phyloP scores from a whole-genome alignment of 345 rosid species.

The Geranium brycei region DNA sequence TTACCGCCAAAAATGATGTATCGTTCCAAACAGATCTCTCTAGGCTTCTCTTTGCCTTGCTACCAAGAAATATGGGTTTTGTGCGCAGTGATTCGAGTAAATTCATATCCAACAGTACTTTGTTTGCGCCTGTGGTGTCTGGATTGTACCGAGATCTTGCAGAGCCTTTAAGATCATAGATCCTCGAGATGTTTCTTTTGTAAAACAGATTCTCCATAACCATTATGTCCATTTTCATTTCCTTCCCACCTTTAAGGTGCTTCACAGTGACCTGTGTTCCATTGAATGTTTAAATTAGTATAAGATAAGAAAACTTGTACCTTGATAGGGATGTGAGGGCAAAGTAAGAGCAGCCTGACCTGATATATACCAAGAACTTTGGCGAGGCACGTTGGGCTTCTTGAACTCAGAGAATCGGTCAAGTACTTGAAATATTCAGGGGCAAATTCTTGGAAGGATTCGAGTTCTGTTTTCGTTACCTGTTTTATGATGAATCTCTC shows the following conservation, averaged over 20 bases:
- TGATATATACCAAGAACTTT: constrained; percentile 95
- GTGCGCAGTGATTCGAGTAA: constrained; percentile 65
- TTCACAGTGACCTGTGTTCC: constrained; percentile 54
- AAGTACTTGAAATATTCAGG: constrained; percentile 66
- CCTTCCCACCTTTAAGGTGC: constrained; percentile 73
- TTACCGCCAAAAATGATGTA: constrained; percentile 79
- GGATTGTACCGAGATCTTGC: constrained; percentile 69
- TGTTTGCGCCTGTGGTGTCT: constrained; percentile 62
- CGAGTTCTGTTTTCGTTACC: constrained; percentile 76
- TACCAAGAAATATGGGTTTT: constrained; percentile 85
- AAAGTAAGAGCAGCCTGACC: constrained; percentile 30
- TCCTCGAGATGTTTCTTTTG: constrained; percentile 52
- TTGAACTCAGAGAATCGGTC: constrained; percentile 55
- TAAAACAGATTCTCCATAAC: constrained; percentile 98
- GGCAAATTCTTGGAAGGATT: constrained; percentile 87
- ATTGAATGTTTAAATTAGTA: no score
- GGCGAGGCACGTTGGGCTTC: constrained; percentile 92
- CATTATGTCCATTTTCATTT: constrained; percentile 84
- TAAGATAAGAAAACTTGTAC: background rate
- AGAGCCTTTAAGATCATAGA: constrained; percentile 93
- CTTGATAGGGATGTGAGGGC: background rate
- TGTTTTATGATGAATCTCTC: constrained; percentile 93
- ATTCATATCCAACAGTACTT: constrained; percentile 77
- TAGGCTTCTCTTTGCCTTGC: constrained; percentile 83
- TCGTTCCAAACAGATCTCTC: constrained; percentile 99